phyloP scores from a whole-genome alignment of 257 asterid genomes.

The Ophiorrhiza pumila region DNA sequence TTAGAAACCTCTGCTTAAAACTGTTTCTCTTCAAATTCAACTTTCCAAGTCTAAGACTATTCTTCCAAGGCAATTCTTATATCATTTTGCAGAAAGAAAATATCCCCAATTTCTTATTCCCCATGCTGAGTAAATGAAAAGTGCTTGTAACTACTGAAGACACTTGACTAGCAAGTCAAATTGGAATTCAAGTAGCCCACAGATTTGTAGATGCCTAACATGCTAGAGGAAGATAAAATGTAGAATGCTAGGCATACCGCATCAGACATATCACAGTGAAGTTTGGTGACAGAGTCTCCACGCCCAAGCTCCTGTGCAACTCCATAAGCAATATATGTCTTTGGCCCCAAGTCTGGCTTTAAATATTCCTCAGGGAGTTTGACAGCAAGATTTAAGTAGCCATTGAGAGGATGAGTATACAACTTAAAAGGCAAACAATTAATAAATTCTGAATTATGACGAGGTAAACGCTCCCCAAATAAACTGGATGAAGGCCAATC shows the following conservation, averaged over 20 bases:
- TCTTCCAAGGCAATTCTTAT: not conserved
- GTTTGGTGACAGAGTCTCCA: constrained; percentile 90
- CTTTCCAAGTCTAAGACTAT: not conserved
- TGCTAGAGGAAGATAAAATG: not conserved
- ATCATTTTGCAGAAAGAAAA: not conserved
- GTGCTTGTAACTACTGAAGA: not conserved
- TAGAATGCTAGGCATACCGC: constrained; percentile 52
- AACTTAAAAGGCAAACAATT: constrained; percentile 81
- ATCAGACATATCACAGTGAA: constrained; percentile 92
- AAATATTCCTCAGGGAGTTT: constrained; percentile 47
- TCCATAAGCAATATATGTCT: constrained; percentile 90
- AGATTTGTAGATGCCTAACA: not conserved
- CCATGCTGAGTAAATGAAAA: not conserved
- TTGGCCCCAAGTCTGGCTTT: constrained; percentile 94
- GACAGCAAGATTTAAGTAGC: constrained; percentile 63
- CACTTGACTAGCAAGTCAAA: not conserved
- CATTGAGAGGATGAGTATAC: constrained; percentile 63
- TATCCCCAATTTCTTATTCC: not conserved
- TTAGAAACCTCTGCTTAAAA: not conserved
- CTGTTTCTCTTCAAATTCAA: not conserved
- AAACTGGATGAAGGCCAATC: constrained; percentile 92
- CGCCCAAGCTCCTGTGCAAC: constrained; percentile 70
- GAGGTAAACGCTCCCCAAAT: constrained; percentile 75
- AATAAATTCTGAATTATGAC: constrained; percentile 78
- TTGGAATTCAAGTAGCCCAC: not conserved